phyloP scores from a whole-genome alignment of 306 rosid genomes.

The Acacia acuminata region DNA sequence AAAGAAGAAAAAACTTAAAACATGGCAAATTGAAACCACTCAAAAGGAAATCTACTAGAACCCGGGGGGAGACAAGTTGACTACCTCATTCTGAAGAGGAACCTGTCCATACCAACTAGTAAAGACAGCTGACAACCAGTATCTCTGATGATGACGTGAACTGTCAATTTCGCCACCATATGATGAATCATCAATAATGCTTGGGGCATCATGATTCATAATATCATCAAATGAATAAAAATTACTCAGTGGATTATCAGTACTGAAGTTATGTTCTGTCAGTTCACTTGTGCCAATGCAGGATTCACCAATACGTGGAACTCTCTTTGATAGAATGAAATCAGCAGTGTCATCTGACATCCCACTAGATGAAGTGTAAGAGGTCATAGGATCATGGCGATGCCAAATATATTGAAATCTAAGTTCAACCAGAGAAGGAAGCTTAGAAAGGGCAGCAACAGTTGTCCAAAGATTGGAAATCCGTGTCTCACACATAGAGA shows the following conservation, averaged over 20 bases:
- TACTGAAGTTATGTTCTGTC: conserved; percentile 41
- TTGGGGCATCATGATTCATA: conserved; percentile 48
- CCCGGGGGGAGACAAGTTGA: conserved; percentile 9
- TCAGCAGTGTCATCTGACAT: conserved; percentile 42
- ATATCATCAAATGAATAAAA: conserved; percentile 49
- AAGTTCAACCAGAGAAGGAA: conserved; percentile 75
- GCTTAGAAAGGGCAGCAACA: conserved; percentile 71
- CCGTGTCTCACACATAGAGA: conserved; percentile 79
- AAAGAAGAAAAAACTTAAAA: background rate
- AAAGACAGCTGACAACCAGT: conserved; percentile 47
- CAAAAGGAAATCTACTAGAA: conserved; percentile 7
- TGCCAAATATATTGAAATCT: conserved; percentile 74
- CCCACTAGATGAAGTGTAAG: conserved; percentile 45
- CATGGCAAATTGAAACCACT: conserved; percentile 6
- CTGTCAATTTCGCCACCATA: conserved; percentile 61
- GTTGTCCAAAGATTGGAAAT: conserved; percentile 91
- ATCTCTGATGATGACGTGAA: conserved; percentile 42
- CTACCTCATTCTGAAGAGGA: conserved; percentile 62
- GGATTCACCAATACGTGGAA: conserved; percentile 43
- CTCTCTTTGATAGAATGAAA: conserved; percentile 38
- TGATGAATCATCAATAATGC: conserved; percentile 66
- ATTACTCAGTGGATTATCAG: conserved; percentile 46
- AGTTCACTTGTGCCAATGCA: conserved; percentile 35
- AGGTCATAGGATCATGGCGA: conserved; percentile 57
- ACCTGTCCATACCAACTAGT: conserved; percentile 41